Base-by-base conservation (phyloP, 192 early-diverging fungal species). In the Paraglomus brasilianum region DNA sequence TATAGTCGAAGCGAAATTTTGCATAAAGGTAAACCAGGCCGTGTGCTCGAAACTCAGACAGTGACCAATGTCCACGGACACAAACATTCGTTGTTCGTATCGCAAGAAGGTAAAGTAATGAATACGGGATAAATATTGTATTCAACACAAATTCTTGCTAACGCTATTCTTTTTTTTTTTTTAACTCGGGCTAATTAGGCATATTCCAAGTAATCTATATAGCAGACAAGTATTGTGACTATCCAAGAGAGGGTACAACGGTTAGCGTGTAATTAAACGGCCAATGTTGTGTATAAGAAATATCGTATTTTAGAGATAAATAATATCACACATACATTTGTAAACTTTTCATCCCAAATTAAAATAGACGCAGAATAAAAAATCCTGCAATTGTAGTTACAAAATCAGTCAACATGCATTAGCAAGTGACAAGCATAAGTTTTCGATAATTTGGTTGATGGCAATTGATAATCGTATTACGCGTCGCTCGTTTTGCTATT, bases 1-100 rank as follows among this genome's bases (percentile, higher is more conserved):
- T 82, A 78, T 74, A 72, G 61, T 44, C 69, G 78, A 39, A 79
- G 73, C 49, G 73, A 79, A 52, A 41, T 78, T 22, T 67, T 79
- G 10, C 76, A 53, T 55, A 70, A 79, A 66, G 71, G 39, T 14
- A 77, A 71, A 30, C 60, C 56, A 17, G 80, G 80, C 7, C 50
- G 55, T 8, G 71, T 75, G 5, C 24, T 79, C 13, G 80, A 82
- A 62, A 73, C 56, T n/a, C 74, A 79, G 43, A 58, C 65, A 17
- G 71, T 82, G 15, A 45, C 72, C 44, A 68, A 71, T 59, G 53
- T 82, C 24, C 46, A 72, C 41, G 66, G 69, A 45, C 55, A 77
- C 44, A 44, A 67, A 19, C 73, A 82, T 53, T 62, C 50, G 14
- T 75, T 82, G 51, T 75, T 60, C 39, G 77, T 75, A 14, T 74